Percentiles rank a stretch among this genome's conserved stretches.
phyloP scores from a whole-genome alignment of 2,329 filamentous ascomycete genomes.

The Trichoderma koningii region DNA sequence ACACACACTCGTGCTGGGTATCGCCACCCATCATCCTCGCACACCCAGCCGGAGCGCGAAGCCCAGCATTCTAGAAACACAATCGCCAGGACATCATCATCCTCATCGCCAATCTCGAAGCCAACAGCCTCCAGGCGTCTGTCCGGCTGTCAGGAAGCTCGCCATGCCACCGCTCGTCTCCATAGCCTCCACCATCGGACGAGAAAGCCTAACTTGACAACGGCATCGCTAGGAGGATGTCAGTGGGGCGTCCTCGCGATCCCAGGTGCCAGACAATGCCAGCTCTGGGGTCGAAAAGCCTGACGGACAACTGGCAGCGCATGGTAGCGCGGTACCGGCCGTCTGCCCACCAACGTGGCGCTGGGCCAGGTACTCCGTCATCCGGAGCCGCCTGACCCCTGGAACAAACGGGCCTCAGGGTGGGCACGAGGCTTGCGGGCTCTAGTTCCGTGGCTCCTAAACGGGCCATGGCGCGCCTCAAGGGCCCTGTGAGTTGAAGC shows the following conservation, averaged over 20 bases:
- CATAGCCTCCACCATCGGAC: conserved; percentile 22
- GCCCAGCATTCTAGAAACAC: not conserved
- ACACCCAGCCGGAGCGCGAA: too few species aligned
- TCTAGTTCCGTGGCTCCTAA: conserved; percentile 8
- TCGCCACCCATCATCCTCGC: not conserved
- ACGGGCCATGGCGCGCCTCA: conserved; percentile 7
- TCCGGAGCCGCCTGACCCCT: conserved; percentile 23
- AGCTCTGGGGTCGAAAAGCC: conserved; percentile 25
- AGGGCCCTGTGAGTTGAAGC: conserved; percentile 11
- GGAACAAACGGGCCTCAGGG: not conserved
- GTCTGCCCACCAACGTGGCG: not conserved
- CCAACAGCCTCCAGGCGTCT: not conserved
- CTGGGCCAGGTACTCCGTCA: conserved; percentile 12
- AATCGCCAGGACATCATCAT: not conserved
- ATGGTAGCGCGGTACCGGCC: conserved; percentile 11
- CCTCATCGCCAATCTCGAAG: not conserved
- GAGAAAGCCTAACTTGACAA: conserved; percentile 21
- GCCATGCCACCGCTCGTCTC: not conserved
- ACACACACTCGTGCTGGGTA: not conserved
- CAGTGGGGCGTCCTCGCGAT: conserved; percentile 19
- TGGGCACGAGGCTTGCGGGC: conserved; percentile 24
- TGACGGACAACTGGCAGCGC: not conserved
- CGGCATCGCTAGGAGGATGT: conserved; percentile 12
- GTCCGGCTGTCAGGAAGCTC: conserved; percentile 4
- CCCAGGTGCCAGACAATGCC: conserved; percentile 20